Base-by-base conservation (phyloP, 179 eudicot species). In the Spergularia azorica region DNA sequence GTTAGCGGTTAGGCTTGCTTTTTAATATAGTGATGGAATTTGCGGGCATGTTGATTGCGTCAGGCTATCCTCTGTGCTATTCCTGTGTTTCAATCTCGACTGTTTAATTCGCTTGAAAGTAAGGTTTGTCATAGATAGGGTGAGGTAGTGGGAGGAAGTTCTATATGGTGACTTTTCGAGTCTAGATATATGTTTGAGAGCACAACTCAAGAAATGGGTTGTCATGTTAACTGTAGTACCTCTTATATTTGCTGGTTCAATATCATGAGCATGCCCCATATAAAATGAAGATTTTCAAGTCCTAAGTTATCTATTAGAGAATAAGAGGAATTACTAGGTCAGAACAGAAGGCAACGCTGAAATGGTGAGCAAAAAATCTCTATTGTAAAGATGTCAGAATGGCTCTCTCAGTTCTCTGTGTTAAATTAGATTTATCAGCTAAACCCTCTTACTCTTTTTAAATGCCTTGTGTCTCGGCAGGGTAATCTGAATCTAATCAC, bases 401-500 rank as follows among this genome's bases (percentile, higher is more conserved):
- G 41, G 11, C 32, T 63, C 73, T 6, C 50, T 36, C 50, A 46
- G 50, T 38, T 15, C 10, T 56, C 21, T 48, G 48, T 74, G 20
- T 39, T 36, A 20, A 43, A 32, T 51, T 16, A 4, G 13, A 36
- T 36, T 51, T 74, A 6, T 70, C 58, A 69, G 63, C 66, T 67
- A 60, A 36, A 17, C 9, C 21, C 11, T 59, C 36, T 77, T 77
- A 60, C 54, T 52, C 55, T 60, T 75, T 43, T 9, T 60, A 18
- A 51, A 46, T 64, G 66, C 60, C 56, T 67, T 59, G 55, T 58
- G 32, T 75, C 46, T 73, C 79, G 79, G 61, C 90, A 96, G 99
- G 99, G 99, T 16, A 96, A 94, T 85, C 76, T 96, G 72, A 96
- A 96, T 84, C 85, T 96, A 84, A 96, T 96, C 67, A 94, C 99